Evolutionary conservation across 1,139 yeast species (phyloP).

Genomic region (Suhomyces panamericanus): DNA sequence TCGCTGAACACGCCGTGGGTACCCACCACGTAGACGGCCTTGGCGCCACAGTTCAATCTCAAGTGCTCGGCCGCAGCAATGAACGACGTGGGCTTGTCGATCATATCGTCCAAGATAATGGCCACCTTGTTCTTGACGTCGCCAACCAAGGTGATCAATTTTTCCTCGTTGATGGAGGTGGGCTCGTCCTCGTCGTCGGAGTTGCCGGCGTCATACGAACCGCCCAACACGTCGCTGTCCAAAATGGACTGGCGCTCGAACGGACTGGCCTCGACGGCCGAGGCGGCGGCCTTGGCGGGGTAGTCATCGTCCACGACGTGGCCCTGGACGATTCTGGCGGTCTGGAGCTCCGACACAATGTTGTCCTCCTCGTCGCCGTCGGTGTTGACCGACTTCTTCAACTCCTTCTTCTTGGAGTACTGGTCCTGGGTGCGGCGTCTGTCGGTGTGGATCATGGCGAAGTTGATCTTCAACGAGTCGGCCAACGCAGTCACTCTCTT

Average conservation of each 20-base stretch:
- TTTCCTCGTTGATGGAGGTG: slow-evolving; percentile 61
- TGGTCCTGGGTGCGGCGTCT: slow-evolving; percentile 85
- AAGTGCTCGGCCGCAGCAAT: slow-evolving; percentile 98
- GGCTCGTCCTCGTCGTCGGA: slow-evolving; percentile 89
- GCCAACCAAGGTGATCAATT: slow-evolving; percentile 92
- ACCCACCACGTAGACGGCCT: slow-evolving; percentile 84
- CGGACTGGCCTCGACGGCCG: slow-evolving; percentile 3
- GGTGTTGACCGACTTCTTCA: slow-evolving; percentile 30
- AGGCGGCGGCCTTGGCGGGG: slow-evolving; percentile 15
- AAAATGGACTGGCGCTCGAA: slow-evolving; percentile 22
- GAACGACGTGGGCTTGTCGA: slow-evolving; percentile 90
- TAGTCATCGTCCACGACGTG: slow-evolving; percentile 94
- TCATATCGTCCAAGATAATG: slow-evolving; percentile 92
- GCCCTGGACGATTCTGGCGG: slow-evolving; percentile 94
- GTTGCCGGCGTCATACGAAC: slow-evolving; percentile 72
- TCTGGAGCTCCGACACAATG: slow-evolving; percentile 79
- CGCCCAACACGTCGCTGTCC: slow-evolving; percentile 67
- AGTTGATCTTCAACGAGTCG: slow-evolving; percentile 89
- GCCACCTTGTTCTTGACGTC: slow-evolving; percentile 91
- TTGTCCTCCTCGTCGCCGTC: slow-evolving; percentile 60
- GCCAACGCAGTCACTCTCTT: slow-evolving; percentile 97
- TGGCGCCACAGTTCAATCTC: slow-evolving; percentile 92
- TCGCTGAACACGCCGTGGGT: slow-evolving; percentile 95
- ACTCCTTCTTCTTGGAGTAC: slow-evolving; percentile 44
- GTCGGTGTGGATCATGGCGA: slow-evolving; percentile 99